A percentile compares a stretch with the other conserved stretches of the same genome.
phyloP scores from a whole-genome alignment of 2,329 filamentous ascomycete genomes.

The Cordyceps militaris region DNA sequence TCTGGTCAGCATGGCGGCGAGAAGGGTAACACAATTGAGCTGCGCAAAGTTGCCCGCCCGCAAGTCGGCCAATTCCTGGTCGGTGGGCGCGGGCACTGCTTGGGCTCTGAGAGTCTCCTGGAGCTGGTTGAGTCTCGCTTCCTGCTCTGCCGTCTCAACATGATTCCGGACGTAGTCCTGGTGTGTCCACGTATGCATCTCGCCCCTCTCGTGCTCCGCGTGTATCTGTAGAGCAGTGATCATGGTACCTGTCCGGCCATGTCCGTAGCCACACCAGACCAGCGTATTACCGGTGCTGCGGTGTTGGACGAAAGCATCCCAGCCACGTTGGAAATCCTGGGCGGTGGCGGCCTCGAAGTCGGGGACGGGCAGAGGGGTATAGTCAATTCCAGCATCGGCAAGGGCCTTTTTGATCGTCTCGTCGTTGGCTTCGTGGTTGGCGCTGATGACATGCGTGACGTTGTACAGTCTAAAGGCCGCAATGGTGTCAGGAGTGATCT shows the following conservation, averaged over 20 bases:
- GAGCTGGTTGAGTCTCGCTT: neutral
- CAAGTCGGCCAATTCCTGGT: neutral
- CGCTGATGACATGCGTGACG: neutral
- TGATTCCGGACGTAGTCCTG: neutral
- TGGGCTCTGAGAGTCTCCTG: neutral
- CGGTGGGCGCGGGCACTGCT: neutral
- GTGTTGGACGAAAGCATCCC: neutral
- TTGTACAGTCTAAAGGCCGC: neutral
- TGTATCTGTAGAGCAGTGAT: neutral
- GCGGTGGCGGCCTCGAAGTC: neutral
- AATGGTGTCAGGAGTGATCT: neutral
- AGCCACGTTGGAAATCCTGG: neutral
- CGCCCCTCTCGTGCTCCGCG: neutral
- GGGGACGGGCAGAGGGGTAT: neutral
- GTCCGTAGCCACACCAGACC: neutral
- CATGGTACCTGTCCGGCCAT: neutral
- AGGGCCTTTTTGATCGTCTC: neutral
- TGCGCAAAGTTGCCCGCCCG: neutral
- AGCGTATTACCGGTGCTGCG: neutral
- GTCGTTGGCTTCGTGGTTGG: neutral
- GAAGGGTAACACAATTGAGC: neutral
- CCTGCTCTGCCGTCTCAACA: neutral
- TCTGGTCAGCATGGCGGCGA: neutral
- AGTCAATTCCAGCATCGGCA: neutral
- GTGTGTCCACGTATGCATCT: neutral